A percentile compares a stretch with the other conserved stretches of the same genome.
phyloP scores from a whole-genome alignment of 2,329 filamentous ascomycete genomes.

The Triangularia setosa region DNA sequence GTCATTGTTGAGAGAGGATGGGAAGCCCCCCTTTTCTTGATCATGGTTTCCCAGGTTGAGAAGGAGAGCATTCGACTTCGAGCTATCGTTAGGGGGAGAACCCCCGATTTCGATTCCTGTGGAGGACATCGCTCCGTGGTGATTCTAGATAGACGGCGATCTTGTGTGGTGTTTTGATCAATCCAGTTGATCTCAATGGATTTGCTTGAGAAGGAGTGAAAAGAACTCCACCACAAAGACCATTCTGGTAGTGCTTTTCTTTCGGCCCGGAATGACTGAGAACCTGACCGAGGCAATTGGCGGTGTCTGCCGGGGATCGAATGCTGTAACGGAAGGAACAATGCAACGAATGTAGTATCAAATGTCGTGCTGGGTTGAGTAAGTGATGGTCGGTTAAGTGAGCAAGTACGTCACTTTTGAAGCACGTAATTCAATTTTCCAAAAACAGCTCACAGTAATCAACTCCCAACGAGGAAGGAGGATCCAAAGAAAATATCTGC shows the following conservation, averaged over 20 bases:
- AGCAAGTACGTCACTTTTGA: background rate
- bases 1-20: constrained; percentile 4
- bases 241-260: constrained; percentile 22
- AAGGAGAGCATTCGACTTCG: background rate
- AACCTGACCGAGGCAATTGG: background rate
- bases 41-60: background rate
- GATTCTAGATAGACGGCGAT: background rate
- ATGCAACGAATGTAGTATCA: background rate
- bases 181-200: constrained; percentile 15
- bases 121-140: constrained; percentile 12
- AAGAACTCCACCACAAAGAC: constrained; percentile 30
- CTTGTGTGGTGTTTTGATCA: background rate
- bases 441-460: background rate
- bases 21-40: background rate
- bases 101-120: constrained; percentile 3
- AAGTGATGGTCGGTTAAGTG: background rate
- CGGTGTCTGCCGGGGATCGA: background rate
- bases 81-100: background rate
- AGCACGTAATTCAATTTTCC: background rate
- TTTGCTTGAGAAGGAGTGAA: constrained; percentile 30
- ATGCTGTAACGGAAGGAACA: background rate
- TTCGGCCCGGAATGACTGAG: background rate
- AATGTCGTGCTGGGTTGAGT: background rate
- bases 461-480: background rate
- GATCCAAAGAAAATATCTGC: background rate